Base-by-base conservation (phyloP, 2,329 filamentous ascomycete genomes). In the Penicillium sp. region DNA sequence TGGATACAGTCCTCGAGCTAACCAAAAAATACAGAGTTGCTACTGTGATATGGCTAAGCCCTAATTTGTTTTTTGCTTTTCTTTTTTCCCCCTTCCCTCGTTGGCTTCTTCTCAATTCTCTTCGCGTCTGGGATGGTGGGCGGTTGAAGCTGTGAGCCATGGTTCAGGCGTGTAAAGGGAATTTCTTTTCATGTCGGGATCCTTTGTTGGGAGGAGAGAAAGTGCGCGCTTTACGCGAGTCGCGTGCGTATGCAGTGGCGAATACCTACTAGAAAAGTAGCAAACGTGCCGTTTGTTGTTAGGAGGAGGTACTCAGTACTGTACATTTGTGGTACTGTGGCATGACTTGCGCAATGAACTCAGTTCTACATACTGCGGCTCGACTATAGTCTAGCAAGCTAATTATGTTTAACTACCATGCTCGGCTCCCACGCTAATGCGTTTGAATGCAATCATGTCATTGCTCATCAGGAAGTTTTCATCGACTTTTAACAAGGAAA, bases 91-190 rank as follows among this genome's bases (percentile, higher is more conserved):
- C 1, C 7, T 3, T 32, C 29, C 11, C 11, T 7, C 11, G 29
- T 32, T 11, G 11, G 4, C 29, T 5, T 32, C 8, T 32, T 18
- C 18, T 18, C 18, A 18, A 18, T 18, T 18, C 18, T 18, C 18
- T 18, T 18, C 18, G 29, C 11, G 29, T 11, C 29, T 32, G 11
- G 7, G 43, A 43, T 39, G 47, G 42, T 43, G 42, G 42, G 42
- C 36, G 42, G 27, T 33, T 32, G 37, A 34, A 49, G 47, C 52
- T 52, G 37, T 33, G 45, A 53, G 53, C 53, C 50, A 55, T 50
- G 52, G 52, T 55, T 53, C 53, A 32, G 11, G 3, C 29, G 34
- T 25, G 34, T 25, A 39, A 8, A 39, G 12, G 37, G 25, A 26
- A 50, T 54, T 50, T 50, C 44, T 54, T 49, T 46, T 18, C 18